Evolutionary conservation across 148 eudicot species (phyloP).

Genomic region (Rhododendron griersonianum): DNA sequence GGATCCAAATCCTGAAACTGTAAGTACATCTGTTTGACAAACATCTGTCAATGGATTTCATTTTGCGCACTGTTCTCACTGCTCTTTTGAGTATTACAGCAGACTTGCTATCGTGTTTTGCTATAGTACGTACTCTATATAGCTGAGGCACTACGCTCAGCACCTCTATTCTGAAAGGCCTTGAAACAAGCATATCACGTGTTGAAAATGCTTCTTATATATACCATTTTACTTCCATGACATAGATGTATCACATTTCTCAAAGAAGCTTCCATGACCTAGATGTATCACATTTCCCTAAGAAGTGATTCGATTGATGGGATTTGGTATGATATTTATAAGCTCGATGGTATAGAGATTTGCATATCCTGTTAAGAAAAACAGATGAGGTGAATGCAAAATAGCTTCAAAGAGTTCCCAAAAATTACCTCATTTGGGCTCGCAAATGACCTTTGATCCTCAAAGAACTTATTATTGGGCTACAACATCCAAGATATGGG

Average conservation of each 20-base stretch:
- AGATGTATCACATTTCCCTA: neutral
- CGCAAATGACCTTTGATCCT: neutral
- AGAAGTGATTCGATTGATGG: neutral
- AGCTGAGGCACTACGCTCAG: neutral
- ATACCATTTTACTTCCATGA: neutral
- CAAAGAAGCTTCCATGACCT: neutral
- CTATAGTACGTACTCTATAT: neutral
- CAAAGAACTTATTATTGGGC: neutral
- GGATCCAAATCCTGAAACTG: conserved; percentile 90
- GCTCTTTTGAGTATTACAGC: neutral
- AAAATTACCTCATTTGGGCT: neutral
- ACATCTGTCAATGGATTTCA: neutral
- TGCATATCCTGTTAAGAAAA: neutral
- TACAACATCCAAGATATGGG: neutral
- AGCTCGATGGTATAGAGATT: neutral
- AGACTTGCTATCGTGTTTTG: neutral
- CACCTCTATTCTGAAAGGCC: neutral
- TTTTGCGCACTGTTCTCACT: neutral
- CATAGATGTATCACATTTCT: neutral
- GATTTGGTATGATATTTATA: neutral
- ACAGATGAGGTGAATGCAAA: neutral
- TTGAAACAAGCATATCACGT: neutral
- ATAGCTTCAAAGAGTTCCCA: neutral
- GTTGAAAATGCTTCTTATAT: neutral
- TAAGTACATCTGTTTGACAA: conserved; percentile 24